phyloP scores from a whole-genome alignment of 78 protist species.

The Dictyostelium capitatum region DNA sequence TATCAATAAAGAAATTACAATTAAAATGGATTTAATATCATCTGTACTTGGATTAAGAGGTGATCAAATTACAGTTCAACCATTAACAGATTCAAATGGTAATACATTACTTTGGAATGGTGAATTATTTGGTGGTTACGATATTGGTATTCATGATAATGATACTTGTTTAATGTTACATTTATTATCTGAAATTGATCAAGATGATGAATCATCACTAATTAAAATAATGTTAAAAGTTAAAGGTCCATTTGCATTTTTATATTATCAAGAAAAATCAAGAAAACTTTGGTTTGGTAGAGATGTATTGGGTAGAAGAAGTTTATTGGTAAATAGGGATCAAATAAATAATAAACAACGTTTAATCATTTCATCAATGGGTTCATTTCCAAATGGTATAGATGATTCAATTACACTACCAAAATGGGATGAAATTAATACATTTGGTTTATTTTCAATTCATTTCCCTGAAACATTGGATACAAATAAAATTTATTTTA shows the following conservation, averaged over 20 bases:
- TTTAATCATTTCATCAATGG: constrained; percentile 63
- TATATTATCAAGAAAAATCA: constrained; percentile 40
- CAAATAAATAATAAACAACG: neutral
- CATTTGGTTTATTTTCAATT: constrained; percentile 72
- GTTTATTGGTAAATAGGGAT: constrained; percentile 32
- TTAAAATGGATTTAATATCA: constrained; percentile 17
- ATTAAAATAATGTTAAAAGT: constrained; percentile 2
- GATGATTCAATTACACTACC: constrained; percentile 31
- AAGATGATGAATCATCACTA: neutral
- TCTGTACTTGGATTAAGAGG: constrained; percentile 60
- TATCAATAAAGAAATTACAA: neutral
- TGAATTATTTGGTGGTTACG: constrained; percentile 79
- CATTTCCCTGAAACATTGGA: constrained; percentile 21
- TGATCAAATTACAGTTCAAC: constrained; percentile 38
- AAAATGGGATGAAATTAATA: constrained; percentile 61
- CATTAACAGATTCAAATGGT: constrained; percentile 1
- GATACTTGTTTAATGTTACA: constrained; percentile 31
- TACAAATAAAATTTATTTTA: neutral
- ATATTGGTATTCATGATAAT: constrained; percentile 60
- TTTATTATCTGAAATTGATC: neutral
- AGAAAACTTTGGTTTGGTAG: constrained; percentile 73
- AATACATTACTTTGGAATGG: constrained; percentile 76
- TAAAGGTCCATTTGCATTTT: constrained; percentile 69
- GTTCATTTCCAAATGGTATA: constrained; percentile 53
- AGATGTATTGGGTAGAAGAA: constrained; percentile 71